phyloP scores from a whole-genome alignment of 164 flowering plant genomes.

The Vitis rotundifolia region DNA sequence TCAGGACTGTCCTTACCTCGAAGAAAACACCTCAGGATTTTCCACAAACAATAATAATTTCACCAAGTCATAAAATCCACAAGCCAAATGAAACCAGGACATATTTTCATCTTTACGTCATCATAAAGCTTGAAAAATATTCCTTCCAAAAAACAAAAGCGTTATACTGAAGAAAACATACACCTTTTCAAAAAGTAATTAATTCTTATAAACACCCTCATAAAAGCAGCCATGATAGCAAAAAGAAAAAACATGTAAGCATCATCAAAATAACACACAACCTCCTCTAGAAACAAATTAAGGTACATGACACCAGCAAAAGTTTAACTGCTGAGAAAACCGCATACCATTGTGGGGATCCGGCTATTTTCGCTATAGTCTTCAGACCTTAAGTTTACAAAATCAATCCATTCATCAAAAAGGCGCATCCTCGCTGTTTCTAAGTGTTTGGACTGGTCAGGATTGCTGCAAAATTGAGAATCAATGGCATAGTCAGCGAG shows the following conservation, averaged over 20 bases:
- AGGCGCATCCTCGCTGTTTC: slow-evolving; percentile 97
- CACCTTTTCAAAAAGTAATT: neutral
- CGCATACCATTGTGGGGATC: slow-evolving; percentile 82
- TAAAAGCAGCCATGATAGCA: neutral
- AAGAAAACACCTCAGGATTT: too few relatives aligned
- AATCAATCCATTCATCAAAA: slow-evolving; percentile 83
- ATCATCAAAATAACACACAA: neutral
- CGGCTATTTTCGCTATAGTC: slow-evolving; percentile 88
- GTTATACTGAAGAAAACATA: neutral
- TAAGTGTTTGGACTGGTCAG: slow-evolving; percentile 97
- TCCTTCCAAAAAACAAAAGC: too few relatives aligned
- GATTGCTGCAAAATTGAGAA: slow-evolving; percentile 66
- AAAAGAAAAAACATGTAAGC: neutral
- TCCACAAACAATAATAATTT: too few relatives aligned
- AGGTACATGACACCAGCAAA: neutral
- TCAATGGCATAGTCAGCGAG: neutral
- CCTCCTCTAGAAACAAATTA: neutral
- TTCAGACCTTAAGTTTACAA: slow-evolving; percentile 91
- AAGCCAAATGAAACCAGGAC: too few relatives aligned
- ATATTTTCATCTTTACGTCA: too few relatives aligned
- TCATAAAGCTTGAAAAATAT: too few relatives aligned
- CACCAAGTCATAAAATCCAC: too few relatives aligned
- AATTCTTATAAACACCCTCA: neutral
- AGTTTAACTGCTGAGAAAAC: neutral
- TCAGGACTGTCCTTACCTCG: too few relatives aligned